Conservation (phyloP, 495 filamentous ascomycete genomes). For the Podospora comata region DNA sequence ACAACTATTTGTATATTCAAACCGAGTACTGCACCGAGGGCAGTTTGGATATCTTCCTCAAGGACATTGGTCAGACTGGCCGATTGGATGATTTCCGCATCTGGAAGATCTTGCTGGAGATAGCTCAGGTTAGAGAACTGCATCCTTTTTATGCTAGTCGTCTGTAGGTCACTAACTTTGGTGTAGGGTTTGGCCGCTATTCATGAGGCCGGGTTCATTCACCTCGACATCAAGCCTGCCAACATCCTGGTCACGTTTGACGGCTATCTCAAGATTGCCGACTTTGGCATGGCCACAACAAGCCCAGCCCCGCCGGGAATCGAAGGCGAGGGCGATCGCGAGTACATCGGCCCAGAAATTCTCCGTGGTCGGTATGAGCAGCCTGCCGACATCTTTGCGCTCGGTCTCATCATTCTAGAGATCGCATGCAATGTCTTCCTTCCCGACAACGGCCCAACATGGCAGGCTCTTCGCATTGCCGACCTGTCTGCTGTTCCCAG, state of each 20-base stretch:
- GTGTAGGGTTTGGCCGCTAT: constrained; percentile 79
- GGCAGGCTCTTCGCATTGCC: constrained; percentile 81
- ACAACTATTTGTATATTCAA: constrained; percentile 83
- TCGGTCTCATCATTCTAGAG: constrained; percentile 91
- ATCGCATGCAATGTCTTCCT: constrained; percentile 87
- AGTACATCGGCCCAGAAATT: constrained; percentile 93
- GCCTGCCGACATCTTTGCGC: constrained; percentile 86
- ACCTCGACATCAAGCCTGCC: constrained; percentile 92
- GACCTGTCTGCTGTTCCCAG: constrained; percentile 83
- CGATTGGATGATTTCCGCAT: constrained; percentile 94
- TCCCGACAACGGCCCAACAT: constrained; percentile 85
- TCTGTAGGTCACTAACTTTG: constrained; percentile 32
- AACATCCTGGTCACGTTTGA: constrained; percentile 91
- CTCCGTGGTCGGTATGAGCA: constrained; percentile 80
- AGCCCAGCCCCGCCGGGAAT: constrained; percentile 73
- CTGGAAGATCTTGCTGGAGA: constrained; percentile 92
- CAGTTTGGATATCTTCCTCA: constrained; percentile 78
- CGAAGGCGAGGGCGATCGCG: constrained; percentile 90
- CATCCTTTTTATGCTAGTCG: not conserved
- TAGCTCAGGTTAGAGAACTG: constrained; percentile 61
- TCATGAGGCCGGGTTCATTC: constrained; percentile 82
- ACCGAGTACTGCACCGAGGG: constrained; percentile 95
- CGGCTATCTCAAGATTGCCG: constrained; percentile 88
- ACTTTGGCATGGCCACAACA: constrained; percentile 86
- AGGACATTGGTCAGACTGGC: constrained; percentile 71